Evolutionary conservation across 108 stramenopile species (phyloP).

Genomic region (Pseudonitzschia pungens): DNA sequence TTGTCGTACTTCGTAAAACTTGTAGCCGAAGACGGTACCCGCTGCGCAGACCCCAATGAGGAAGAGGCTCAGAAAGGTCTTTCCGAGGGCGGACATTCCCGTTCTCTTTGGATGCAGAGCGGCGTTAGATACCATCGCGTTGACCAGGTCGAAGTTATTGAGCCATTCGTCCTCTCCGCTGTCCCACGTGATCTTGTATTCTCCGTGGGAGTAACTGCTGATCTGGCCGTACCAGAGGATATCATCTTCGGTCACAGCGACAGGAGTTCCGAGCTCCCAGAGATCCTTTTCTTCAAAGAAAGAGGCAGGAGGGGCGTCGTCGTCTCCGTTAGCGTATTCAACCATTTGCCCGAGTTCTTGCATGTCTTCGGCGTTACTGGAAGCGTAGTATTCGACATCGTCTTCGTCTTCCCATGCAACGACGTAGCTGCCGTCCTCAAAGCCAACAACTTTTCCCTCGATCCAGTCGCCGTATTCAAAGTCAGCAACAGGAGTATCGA

Average conservation of each 20-base stretch:
- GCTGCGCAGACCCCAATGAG: neutral
- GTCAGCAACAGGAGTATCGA: neutral
- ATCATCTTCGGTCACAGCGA: conserved; percentile 1
- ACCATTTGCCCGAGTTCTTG: neutral
- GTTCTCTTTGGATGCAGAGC: neutral
- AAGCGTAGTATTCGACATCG: conserved; percentile 11
- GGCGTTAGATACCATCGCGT: conserved; percentile 7
- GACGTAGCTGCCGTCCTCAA: conserved; percentile 3
- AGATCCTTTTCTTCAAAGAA: neutral
- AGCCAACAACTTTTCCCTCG: conserved; percentile 9
- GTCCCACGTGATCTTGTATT: conserved; percentile 4
- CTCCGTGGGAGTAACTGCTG: neutral
- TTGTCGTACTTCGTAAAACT: neutral
- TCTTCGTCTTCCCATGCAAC: conserved; percentile 7
- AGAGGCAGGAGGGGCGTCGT: conserved; percentile 2
- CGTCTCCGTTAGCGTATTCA: neutral
- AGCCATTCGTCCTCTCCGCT: neutral
- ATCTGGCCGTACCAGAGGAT: conserved; percentile 11
- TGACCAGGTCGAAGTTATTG: neutral
- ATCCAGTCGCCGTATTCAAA: conserved; percentile 8
- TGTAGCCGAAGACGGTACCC: conserved; percentile 6
- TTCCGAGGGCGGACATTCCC: conserved; percentile 9
- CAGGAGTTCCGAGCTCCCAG: conserved; percentile 12
- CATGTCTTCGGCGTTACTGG: conserved; percentile 10
- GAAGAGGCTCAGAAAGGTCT: neutral